phyloP scores from a whole-genome alignment of 2,329 filamentous ascomycete species.

The Pseudogymnoascus sp. region DNA sequence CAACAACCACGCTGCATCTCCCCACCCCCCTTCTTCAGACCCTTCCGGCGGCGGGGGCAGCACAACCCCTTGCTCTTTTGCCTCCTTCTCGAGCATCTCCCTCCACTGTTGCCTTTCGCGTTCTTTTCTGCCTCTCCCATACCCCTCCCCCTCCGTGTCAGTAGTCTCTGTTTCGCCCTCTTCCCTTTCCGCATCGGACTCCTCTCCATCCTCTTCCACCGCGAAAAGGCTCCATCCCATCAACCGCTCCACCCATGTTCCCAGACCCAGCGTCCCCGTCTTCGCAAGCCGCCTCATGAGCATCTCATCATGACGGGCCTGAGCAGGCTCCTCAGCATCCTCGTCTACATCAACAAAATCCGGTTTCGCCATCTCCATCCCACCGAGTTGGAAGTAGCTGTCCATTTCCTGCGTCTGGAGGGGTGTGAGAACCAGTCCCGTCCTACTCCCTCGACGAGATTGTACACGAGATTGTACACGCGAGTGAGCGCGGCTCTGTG shows the following conservation, averaged over 20 bases:
- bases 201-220: conserved; percentile 52
- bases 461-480: conserved; percentile 37
- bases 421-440: conserved; percentile 28
- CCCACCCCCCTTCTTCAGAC: conserved; percentile 52
- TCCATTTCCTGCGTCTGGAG: conserved; percentile 39
- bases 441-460: conserved; percentile 24
- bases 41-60: conserved; percentile 37
- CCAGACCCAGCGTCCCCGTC: conserved; percentile 42
- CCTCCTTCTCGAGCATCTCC: conserved; percentile 19
- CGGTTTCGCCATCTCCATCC: conserved; percentile 32
- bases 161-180: conserved; percentile 32
- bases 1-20: conserved; percentile 60
- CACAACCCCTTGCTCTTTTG: conserved; percentile 15
- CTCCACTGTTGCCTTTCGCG: background rate
- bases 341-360: conserved; percentile 58
- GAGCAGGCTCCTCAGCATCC: conserved; percentile 43
- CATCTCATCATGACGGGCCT: conserved; percentile 46
- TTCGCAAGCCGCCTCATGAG: conserved; percentile 49
- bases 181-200: conserved; percentile 34
- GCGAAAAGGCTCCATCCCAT: conserved; percentile 55
- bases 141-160: conserved; percentile 31
- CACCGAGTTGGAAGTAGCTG: conserved; percentile 34
- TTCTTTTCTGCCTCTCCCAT: conserved; percentile 11
- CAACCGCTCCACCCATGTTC: conserved; percentile 51
- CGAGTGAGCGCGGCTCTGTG: conserved; percentile 33